Percentiles rank a stretch among this genome's conserved stretches.
Conservation (phyloP, 129 eudicot genomes). For the Flaveria brownii region DNA sequence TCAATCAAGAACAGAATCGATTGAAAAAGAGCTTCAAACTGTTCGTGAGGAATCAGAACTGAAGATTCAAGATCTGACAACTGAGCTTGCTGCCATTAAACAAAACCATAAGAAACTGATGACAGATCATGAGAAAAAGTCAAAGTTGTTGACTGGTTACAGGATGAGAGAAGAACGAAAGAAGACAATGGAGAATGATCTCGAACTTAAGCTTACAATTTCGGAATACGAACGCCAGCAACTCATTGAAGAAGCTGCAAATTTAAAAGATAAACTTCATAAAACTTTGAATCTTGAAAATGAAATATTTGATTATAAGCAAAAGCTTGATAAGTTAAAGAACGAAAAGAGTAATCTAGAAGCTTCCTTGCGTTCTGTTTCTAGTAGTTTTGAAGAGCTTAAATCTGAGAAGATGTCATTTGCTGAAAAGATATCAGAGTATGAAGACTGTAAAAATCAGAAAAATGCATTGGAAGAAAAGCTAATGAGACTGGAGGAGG, state of each 20-base stretch:
- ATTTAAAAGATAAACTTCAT: constrained; percentile 54
- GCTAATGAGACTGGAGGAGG: constrained; percentile 50
- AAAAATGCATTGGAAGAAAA: constrained; percentile 52
- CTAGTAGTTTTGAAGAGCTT: constrained; percentile 48
- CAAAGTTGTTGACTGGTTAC: constrained; percentile 48
- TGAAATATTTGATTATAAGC: constrained; percentile 47
- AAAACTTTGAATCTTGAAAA: constrained; percentile 51
- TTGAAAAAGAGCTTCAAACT: constrained; percentile 43
- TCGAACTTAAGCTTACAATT: constrained; percentile 69
- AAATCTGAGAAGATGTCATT: constrained; percentile 49
- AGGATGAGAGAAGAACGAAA: constrained; percentile 61
- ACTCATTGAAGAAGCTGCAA: constrained; percentile 54
- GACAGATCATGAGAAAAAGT: constrained; percentile 47
- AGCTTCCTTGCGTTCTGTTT: constrained; percentile 38
- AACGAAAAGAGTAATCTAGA: constrained; percentile 56
- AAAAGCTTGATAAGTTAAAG: constrained; percentile 42
- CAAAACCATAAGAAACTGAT: constrained; percentile 42
- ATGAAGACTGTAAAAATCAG: constrained; percentile 52
- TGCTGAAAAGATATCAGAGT: constrained; percentile 45
- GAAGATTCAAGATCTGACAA: constrained; percentile 41
- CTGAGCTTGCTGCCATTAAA: constrained; percentile 43
- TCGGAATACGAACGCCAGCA: constrained; percentile 70
- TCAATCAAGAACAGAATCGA: constrained; percentile 32
- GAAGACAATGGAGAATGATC: constrained; percentile 59
- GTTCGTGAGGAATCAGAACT: constrained; percentile 43